Evolutionary conservation across 1,284 basidiomycete genomes (phyloP), one percentile per base, ranked within the genome.

Genomic region (Hymenochaete sp.): DNA sequence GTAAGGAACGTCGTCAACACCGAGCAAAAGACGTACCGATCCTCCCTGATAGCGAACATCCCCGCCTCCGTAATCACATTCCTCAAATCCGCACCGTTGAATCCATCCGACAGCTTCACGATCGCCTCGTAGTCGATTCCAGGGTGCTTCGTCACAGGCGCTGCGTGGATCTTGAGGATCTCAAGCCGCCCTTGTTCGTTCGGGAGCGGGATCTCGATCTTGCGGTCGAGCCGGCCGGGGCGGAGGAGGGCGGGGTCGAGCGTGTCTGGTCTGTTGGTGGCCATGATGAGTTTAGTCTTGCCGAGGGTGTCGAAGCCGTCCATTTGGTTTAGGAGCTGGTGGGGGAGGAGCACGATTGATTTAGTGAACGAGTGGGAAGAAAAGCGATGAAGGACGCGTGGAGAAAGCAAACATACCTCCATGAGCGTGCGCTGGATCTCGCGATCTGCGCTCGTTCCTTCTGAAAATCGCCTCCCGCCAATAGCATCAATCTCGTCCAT

Each of bases 401-500:
- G 11, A 4, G 25, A 25, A 16, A 41, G 25, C 33, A 32, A 19
- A 13, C 67, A 38, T 50, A 89, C 89, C 80, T 99, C 96, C 96
- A 98, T 98, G 31, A 99, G 67, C 18, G 96, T 99, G 55, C 96
- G 75, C 65, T 99, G 96, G 54, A 99, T 98, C 69, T 98, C 96
- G 57, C 96, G 83, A 68, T 98, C 96, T 10, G 95, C 96, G 63
- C 85, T 91, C 3, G 95, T 98, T 28, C 96, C 96, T 66, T 98
- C 96, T n/a, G 83, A 89, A 71, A 98, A 98, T 47, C 95, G 75
- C 55, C 96, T 75, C 10, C 93, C 93, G 55, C 93, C 93, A 54
- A 97, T 96, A 25, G 93, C 93, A 62, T 97, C 93, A 57, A 98
- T 97, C 68, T 99, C 96, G 64, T 99, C 96, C 84, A 99, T 98